Percentiles rank a stretch among this genome's conserved stretches.
Evolutionary conservation across 139 green algal species (phyloP).

Genomic region (Micromonas pusilla): DNA sequence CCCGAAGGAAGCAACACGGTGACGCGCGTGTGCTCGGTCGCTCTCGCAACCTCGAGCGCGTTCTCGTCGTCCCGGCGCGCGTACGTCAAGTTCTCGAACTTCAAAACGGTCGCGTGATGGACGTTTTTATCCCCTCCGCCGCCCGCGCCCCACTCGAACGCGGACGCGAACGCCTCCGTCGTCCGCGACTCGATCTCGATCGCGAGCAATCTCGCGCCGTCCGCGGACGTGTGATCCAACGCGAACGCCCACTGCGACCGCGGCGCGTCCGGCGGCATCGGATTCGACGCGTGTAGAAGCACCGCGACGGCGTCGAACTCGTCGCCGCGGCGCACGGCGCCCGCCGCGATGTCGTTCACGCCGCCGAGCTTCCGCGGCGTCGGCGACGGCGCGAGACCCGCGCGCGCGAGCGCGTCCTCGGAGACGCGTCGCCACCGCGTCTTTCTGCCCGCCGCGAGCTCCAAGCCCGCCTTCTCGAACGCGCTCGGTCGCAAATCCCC

Average conservation of each 20-base stretch:
- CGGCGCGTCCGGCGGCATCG: not conserved
- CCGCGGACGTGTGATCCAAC: not conserved
- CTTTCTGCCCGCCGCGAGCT: not conserved
- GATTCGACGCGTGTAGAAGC: not conserved
- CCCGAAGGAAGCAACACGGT: no score
- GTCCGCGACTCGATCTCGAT: not conserved
- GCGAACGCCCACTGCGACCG: constrained; percentile 4
- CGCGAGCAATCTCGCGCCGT: not conserved
- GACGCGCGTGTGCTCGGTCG: not conserved
- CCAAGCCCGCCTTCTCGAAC: not conserved
- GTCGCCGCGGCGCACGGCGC: not conserved
- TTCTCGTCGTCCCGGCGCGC: not conserved
- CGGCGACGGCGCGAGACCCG: not conserved
- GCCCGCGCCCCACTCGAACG: not conserved
- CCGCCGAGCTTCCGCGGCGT: not conserved
- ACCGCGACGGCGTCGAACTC: constrained; percentile 5
- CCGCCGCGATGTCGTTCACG: not conserved
- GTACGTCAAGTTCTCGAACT: constrained; percentile 1
- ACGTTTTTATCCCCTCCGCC: no score
- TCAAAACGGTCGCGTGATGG: no score
- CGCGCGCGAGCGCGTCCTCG: not conserved
- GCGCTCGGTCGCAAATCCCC: not conserved
- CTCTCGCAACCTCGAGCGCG: not conserved
- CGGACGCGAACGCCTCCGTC: not conserved
- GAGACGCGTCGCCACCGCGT: not conserved